Evolutionary conservation across 305 asterid genomes (phyloP).

Genomic region (Fraxinus latifolia): DNA sequence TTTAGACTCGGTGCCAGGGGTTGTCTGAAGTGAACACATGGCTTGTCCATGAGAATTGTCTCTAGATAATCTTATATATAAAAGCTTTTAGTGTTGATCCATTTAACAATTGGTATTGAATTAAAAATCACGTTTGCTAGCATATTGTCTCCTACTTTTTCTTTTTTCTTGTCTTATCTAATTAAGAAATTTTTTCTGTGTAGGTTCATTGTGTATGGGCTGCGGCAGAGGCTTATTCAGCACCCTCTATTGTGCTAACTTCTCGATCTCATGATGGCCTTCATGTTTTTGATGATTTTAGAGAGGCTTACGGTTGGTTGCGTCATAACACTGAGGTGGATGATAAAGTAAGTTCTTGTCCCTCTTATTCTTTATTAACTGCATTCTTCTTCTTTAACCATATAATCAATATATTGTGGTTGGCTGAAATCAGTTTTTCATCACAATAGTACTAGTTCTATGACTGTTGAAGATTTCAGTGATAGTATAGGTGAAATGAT

Average conservation of each 20-base stretch:
- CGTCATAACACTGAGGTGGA: conserved; percentile 97
- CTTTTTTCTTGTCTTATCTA: conserved; percentile 14
- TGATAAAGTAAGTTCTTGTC: conserved; percentile 65
- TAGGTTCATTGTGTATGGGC: conserved; percentile 99
- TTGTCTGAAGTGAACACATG: not conserved
- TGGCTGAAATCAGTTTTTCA: not conserved
- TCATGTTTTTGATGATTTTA: conserved; percentile 97
- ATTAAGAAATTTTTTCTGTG: conserved; percentile 18
- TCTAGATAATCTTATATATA: not conserved
- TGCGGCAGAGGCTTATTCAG: conserved; percentile 99
- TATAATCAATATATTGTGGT: not conserved
- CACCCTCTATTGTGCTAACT: conserved; percentile 93
- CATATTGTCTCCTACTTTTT: not conserved
- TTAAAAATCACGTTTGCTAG: not conserved
- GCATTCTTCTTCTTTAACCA: not conserved
- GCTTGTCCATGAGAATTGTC: not conserved
- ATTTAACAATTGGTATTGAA: not conserved
- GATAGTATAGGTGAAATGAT: not conserved
- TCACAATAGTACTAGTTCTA: not conserved
- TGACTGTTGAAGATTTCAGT: not conserved
- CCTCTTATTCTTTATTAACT: conserved; percentile 1
- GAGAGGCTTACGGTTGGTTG: conserved; percentile 99
- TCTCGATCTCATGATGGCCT: conserved; percentile 81
- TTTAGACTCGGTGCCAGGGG: not conserved
- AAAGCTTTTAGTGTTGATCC: not conserved